These are phyloP conservation scores for Vigna reflexopilosa DNA, from an alignment of 306 rosid genomes.

Conservation along the genomic window DNA sequence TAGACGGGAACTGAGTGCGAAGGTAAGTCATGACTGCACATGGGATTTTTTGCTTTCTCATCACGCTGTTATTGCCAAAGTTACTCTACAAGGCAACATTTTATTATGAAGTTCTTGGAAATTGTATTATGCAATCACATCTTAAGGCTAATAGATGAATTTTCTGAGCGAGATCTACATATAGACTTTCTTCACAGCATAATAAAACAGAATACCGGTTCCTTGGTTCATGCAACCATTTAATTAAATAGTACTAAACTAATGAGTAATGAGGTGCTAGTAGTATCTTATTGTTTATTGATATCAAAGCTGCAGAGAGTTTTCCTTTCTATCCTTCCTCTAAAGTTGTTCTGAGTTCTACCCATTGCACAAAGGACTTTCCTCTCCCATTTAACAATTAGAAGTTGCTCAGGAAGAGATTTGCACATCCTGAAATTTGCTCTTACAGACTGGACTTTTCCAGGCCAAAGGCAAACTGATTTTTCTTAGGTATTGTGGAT, in stretches of 20 bases:
- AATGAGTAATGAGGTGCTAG: neutral
- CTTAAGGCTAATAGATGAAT: neutral
- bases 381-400: slow-evolving; percentile 1
- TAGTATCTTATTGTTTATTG: slow-evolving; percentile 6
- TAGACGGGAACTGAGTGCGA: slow-evolving; percentile 92
- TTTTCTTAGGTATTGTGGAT: neutral
- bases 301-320: slow-evolving; percentile 4
- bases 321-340: neutral
- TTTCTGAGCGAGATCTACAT: neutral
- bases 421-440: neutral
- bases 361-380: neutral
- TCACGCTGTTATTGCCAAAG: slow-evolving; percentile 14
- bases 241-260: neutral
- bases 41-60: slow-evolving; percentile 13
- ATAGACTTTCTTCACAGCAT: neutral
- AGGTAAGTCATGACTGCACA: slow-evolving; percentile 57
- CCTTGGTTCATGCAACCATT: neutral
- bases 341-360: neutral
- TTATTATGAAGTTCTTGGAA: neutral
- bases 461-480: neutral
- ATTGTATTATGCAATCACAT: neutral
- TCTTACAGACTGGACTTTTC: neutral
- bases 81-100: neutral
- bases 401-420: neutral
- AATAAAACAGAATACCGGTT: neutral